Evolutionary conservation across 257 asterid genomes (phyloP), one percentile per base, ranked within the genome.

Genomic region (Rhazya stricta): DNA sequence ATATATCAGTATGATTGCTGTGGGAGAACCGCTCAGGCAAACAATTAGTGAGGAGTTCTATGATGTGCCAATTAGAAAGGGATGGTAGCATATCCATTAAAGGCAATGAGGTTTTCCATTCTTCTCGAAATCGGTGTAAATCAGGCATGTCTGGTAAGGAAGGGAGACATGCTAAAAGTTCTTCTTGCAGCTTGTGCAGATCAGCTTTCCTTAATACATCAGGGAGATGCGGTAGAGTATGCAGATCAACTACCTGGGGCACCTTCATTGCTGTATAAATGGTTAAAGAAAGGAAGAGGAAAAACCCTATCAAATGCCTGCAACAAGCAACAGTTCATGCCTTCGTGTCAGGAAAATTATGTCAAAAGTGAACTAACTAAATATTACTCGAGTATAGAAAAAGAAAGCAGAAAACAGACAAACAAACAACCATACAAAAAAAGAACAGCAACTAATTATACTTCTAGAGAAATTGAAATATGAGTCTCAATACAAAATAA

Each of bases 291-390:
- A 95, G 96, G 87, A 95, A 95, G 82, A 95, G 86, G 85, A 95
- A 91, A 91, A 95, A 95, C 72, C 99, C 99, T 78, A 95, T 90
- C 86, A 95, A 91, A 85, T 95, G 99, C 90, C 99, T 92, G 94
- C 86, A 81, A 77, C 76, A 76, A 73, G 13, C 25, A 73, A 70
- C 27, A 74, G 57, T 67, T 66, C 25, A 69, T 57, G 74, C 62
- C 32, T 39, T 15, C 11, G 29, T 2, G 29, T 58, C 21, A 71
- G 63, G 29, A 62, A 74, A 67, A 66, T 77, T 71, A 32, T 30
- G 30, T 45, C 39, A 46, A 23, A 48, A 29, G 1, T 9, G 23
- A 6, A 19, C 10, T 25, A 36, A 34, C 69, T 8, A 56, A 18
- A 23, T 10, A 39, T 21, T 36, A 9, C 45, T 32, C 32, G 16